phyloP scores from a whole-genome alignment of 164 flowering plant species.

The Piper betle region DNA sequence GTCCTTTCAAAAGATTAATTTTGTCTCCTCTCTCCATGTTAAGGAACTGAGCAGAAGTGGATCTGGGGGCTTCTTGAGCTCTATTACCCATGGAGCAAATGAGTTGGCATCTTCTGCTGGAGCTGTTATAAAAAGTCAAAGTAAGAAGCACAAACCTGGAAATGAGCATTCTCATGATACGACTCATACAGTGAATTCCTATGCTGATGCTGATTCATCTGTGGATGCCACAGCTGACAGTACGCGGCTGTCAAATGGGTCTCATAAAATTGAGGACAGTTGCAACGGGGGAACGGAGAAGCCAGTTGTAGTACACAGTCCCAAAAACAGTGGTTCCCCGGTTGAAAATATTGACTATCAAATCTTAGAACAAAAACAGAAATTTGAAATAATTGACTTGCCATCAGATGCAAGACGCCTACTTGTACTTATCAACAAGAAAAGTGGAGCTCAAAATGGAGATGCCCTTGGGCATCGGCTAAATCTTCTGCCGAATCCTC shows the following conservation, averaged over 20 bases:
- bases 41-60: constrained; percentile 42
- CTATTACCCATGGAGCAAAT: constrained; percentile 95
- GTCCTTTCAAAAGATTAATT: constrained; percentile 72
- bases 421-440: constrained; percentile 84
- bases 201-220: constrained; percentile 30
- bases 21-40: constrained; percentile 77
- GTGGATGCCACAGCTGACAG: constrained; percentile 42
- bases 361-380: constrained; percentile 32
- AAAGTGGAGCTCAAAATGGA: constrained; percentile 94
- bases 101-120: constrained; percentile 86
- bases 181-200: constrained; percentile 33
- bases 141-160: constrained; percentile 63
- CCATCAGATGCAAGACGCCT: constrained; percentile 88
- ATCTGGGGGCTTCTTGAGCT: constrained; percentile 61
- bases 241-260: constrained; percentile 26
- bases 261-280: constrained; percentile 29
- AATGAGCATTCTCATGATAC: constrained; percentile 49
- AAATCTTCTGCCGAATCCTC: constrained; percentile 83
- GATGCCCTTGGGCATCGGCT: constrained; percentile 68
- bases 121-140: constrained; percentile 60
- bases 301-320: constrained; percentile 26
- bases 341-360: constrained; percentile 50
- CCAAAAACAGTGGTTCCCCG: constrained; percentile 32
- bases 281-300: constrained; percentile 34
- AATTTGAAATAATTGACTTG: constrained; percentile 63